phyloP scores from a whole-genome alignment of 768 basidiomycete genomes.

The Pleurotus platypus region DNA sequence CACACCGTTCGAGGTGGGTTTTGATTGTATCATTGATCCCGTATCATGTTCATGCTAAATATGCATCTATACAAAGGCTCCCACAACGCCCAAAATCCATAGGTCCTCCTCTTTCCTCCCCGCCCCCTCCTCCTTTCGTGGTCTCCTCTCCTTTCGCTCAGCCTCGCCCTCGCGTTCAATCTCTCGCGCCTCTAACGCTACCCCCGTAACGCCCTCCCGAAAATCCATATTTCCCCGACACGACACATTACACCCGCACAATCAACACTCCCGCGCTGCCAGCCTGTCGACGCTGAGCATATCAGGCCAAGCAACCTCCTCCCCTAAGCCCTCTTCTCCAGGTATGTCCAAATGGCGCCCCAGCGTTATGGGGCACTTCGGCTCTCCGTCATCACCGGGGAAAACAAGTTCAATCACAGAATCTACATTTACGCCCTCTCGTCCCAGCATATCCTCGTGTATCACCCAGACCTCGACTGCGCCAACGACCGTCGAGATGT shows the following conservation, averaged over 20 bases:
- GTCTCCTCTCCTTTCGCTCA: conserved; percentile 43
- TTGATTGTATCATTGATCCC: conserved; percentile 11
- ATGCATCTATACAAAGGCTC: conserved; percentile 21
- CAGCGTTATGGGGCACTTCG: conserved; percentile 62
- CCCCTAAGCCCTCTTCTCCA: conserved; percentile 15
- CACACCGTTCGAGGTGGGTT: conserved; percentile 13
- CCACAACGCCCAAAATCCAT: conserved; percentile 29
- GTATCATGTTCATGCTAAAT: conserved; percentile 5
- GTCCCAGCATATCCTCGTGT: conserved; percentile 60
- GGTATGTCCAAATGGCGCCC: conserved; percentile 56
- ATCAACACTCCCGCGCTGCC: conserved; percentile 43
- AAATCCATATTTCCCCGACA: conserved; percentile 40
- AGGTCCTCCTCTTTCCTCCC: conserved; percentile 6
- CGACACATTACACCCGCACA: conserved; percentile 19
- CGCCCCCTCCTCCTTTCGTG: conserved; percentile 31
- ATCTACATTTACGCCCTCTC: conserved; percentile 36
- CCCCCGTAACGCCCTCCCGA: conserved; percentile 32
- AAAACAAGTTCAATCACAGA: conserved; percentile 35
- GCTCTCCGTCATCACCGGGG: conserved; percentile 44
- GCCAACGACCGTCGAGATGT: conserved; percentile 40
- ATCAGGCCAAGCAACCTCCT: conserved; percentile 14
- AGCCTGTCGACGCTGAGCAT: conserved; percentile 44
- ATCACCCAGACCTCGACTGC: conserved; percentile 51
- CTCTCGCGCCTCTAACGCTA: conserved; percentile 26
- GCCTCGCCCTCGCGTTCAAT: conserved; percentile 34